Base-by-base conservation (phyloP, 2,329 filamentous ascomycete species). In the Purpureocillium lavendulum region DNA sequence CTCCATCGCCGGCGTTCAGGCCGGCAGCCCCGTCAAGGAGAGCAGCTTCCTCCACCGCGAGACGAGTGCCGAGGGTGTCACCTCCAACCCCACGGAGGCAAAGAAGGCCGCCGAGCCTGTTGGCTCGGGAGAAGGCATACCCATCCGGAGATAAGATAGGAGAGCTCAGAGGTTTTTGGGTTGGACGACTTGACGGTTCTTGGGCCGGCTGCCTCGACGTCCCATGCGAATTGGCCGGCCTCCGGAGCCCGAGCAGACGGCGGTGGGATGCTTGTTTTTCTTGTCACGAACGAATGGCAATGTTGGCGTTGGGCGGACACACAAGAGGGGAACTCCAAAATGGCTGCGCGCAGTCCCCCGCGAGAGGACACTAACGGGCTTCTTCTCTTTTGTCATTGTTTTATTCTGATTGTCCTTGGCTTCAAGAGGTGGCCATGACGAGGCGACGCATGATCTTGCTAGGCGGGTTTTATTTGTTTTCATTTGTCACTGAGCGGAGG, bases 11-110 rank as follows among this genome's bases (percentile, higher is more conserved):
- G 69, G 71, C 41, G 58, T 70, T 46, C 75, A 80, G 50, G 75
- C 77, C 45, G 82, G 84, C 46, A 92, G 85, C 59, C 89, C 90
- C 2, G 78, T 92, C 53, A 96, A 95, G 69, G 90, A 96, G 69
- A 81, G 79, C 62, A 94, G 84, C 66, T 87, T 87, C 59, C 69
- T 95, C 57, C 80, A 94, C 59, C 77, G 85, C 47, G 85, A 88
- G 64, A 87, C 85, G 7, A 94, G 80, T 57, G 77, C 65, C 39
- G 80, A 84, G 41, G 55, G 55, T 11, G 69, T 79, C 33, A 40
- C 29, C 4, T 13, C 53, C 7, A 38, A 36, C 17, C 42, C 43
- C 8, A 26, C 36, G 45, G 57, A 66, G 36, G 65, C 66, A 43
- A 55, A 55, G 31, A 65, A 72, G 50, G 63, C 69, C 24, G 66